Evolutionary conservation across 805 yeast genomes (phyloP).

Genomic region (Hyphopichia homilentoma): DNA sequence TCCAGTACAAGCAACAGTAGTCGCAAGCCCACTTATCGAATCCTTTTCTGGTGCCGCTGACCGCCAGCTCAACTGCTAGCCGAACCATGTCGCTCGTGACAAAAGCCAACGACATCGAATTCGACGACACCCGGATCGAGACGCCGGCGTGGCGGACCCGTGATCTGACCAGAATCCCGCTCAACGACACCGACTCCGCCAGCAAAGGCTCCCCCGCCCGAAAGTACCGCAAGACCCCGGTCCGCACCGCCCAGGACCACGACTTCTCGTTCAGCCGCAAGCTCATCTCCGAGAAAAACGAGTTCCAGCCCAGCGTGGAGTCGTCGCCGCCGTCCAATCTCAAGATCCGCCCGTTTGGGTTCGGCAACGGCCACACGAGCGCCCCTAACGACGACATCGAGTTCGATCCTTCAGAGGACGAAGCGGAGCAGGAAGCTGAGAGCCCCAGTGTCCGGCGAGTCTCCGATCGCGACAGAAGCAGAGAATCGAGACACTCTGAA

Average conservation of each 20-base stretch:
- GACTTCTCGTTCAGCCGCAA: no score
- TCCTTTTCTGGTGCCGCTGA: no score
- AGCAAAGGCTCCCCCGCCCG: conserved; percentile 8
- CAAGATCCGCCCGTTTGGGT: conserved; percentile 11
- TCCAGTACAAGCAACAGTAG: no score
- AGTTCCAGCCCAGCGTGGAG: conserved; percentile 19
- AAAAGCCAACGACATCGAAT: no score
- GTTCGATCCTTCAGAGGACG: conserved; percentile 24
- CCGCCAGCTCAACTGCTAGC: no score
- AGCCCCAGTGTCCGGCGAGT: no score
- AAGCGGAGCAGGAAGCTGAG: no score
- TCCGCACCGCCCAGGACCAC: no score
- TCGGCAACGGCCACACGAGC: conserved; percentile 1
- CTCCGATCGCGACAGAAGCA: no score
- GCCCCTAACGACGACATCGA: conserved; percentile 13
- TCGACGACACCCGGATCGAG: conserved; percentile 28
- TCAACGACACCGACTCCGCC: conserved; percentile 18
- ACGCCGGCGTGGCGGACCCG: conserved; percentile 17
- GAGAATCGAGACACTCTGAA: no score
- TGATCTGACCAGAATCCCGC: conserved; percentile 7
- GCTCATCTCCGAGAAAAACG: conserved; percentile 21
- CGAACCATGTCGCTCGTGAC: no score
- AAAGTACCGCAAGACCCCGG: conserved; percentile 1
- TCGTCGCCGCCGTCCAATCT: conserved; percentile 21
- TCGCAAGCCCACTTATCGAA: no score